Evolutionary conservation across 139 green algal genomes (phyloP).

Genomic region (Coelastrella sp.): DNA sequence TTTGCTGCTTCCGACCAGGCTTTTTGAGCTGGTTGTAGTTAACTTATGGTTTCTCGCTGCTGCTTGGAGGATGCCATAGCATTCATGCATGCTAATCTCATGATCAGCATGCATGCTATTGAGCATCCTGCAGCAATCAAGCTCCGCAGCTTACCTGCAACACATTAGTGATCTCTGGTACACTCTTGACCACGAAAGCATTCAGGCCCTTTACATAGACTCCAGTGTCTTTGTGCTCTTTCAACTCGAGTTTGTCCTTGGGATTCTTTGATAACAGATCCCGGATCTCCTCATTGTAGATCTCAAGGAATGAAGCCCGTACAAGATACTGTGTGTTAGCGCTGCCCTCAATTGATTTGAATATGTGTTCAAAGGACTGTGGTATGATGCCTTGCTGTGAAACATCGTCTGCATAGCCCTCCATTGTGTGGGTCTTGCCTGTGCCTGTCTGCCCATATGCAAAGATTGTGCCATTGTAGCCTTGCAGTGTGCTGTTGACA

Average conservation of each 20-base stretch:
- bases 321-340: constrained; percentile 82
- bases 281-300: constrained; percentile 92
- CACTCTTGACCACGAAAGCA: constrained; percentile 83
- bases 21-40: no score
- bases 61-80: no score
- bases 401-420: constrained; percentile 56
- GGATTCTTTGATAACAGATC: constrained; percentile 79
- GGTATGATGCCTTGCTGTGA: constrained; percentile 86
- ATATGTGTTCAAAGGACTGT: constrained; percentile 82
- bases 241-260: constrained; percentile 80
- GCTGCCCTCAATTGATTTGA: constrained; percentile 73
- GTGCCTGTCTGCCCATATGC: constrained; percentile 82
- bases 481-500: constrained; percentile 81
- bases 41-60: neutral
- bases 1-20: neutral
- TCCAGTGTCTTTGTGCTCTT: constrained; percentile 81
- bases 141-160: constrained; percentile 84
- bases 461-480: constrained; percentile 93
- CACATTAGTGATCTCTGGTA: constrained; percentile 82
- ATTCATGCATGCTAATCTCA: no score
- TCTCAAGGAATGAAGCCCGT: constrained; percentile 85
- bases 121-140: no score
- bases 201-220: constrained; percentile 91
- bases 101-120: neutral
- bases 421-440: constrained; percentile 88